Base-by-base conservation (phyloP, 1,139 yeast genomes). In the Sporopachydermia cereana region DNA sequence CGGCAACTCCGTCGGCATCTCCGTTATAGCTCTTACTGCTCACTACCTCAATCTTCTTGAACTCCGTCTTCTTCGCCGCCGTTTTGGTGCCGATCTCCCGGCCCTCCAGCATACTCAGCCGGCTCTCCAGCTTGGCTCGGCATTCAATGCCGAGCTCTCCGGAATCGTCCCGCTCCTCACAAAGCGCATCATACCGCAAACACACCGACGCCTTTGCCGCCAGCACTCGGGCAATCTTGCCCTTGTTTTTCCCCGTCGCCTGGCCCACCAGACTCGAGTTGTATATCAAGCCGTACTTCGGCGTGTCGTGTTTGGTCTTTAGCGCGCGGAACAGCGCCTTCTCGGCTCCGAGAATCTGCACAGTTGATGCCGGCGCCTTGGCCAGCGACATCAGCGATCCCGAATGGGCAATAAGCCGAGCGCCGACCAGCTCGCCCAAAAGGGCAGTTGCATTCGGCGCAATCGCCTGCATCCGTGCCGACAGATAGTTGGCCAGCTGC, bases 181-280 rank as follows among this genome's bases (percentile, higher is more conserved):
- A 84, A 51, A 93, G 74, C 41, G 96, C 95, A 70, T 91, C 99
- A 64, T 84, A 91, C 73, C 98, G 83, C 57, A 91, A 72, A 51
- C 96, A 85, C 60, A 91, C 93, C 45, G 98, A 94, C 55, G 96
- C 95, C 72, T 91, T 91, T 52, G 97, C 97, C 57, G 99, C 99
- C 56, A 91, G 77, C 57, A 91, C 96, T 72, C 99, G 83, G 48
- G 99, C 97, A 63, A 91, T 86, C 73, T 89, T 88, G 69, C 98
- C 99, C 77, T 91, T 93, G 73, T 93, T 91, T 69, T 85, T 86
- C 61, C 95, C 95, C 47, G 94, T 76, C 49, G 99, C 98, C 70
- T 85, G 95, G 57, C 98, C 98, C 59, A 93, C 93, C 58, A 91
- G 76, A 41, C 97, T 88, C 45, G 98, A 94, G 64, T 93, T 98